phyloP scores from a whole-genome alignment of 1,284 basidiomycete species.

The Acaromyces ingoldii region DNA sequence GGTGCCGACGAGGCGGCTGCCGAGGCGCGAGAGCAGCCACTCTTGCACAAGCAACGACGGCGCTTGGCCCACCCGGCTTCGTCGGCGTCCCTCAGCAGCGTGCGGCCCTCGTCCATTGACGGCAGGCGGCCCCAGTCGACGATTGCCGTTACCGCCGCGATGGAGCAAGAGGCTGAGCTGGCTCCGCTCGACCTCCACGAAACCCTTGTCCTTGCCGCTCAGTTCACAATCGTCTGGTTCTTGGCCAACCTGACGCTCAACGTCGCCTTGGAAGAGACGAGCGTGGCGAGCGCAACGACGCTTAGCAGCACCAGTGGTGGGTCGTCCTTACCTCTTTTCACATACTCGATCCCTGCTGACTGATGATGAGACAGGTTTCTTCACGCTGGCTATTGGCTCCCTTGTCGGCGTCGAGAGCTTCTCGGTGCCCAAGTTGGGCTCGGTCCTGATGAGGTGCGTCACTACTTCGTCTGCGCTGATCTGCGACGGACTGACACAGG shows the following conservation, averaged over 20 bases:
- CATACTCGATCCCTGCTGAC: slow-evolving; percentile 8
- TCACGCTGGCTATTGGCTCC: slow-evolving; percentile 82
- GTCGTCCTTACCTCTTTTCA: not conserved
- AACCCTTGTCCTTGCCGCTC: slow-evolving; percentile 34
- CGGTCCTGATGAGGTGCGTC: slow-evolving; percentile 73
- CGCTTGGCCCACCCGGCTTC: no score
- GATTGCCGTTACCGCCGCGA: slow-evolving; percentile 7
- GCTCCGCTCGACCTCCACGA: slow-evolving; percentile 42
- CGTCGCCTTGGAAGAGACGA: slow-evolving; percentile 40
- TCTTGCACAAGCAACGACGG: not conserved
- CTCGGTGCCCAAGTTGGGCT: slow-evolving; percentile 68
- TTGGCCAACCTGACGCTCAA: slow-evolving; percentile 49
- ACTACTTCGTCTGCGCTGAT: not conserved
- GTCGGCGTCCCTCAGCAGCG: no score
- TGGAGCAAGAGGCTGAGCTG: slow-evolving; percentile 3
- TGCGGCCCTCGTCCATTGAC: slow-evolving; percentile 41
- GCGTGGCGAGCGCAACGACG: slow-evolving; percentile 48
- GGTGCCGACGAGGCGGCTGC: not conserved
- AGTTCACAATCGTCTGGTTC: slow-evolving; percentile 49
- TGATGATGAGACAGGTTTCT: slow-evolving; percentile 69
- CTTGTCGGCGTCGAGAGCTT: slow-evolving; percentile 76
- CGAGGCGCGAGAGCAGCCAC: not conserved
- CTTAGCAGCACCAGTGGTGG: slow-evolving; percentile 62
- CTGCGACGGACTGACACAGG: not conserved
- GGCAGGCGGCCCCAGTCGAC: slow-evolving; percentile 33